phyloP scores from a whole-genome alignment of 2,329 filamentous ascomycete genomes.

The Colletotrichum sp. region DNA sequence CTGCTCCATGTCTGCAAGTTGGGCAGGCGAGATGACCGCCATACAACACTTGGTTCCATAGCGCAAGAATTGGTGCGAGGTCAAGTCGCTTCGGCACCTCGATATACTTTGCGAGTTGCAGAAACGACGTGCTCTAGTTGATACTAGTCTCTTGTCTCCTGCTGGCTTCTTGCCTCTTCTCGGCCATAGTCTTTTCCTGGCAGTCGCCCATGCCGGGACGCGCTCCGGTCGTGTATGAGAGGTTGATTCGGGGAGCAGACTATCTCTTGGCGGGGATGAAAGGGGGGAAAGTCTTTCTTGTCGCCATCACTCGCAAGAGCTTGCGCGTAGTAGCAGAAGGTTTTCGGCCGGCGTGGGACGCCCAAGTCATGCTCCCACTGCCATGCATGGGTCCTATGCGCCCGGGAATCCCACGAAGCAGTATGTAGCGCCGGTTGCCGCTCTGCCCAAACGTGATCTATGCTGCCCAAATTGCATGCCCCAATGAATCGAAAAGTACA shows the following conservation, averaged over 20 bases:
- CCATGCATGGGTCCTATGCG: constrained; percentile 4
- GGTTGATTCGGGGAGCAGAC: not conserved
- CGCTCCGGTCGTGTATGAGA: not conserved
- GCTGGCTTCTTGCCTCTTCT: not conserved
- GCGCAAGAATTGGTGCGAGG: not conserved
- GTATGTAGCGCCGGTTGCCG: not conserved
- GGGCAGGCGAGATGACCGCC: not conserved
- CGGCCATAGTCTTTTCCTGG: not conserved
- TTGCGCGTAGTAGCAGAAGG: not conserved
- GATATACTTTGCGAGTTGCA: not conserved
- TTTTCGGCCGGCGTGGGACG: not conserved
- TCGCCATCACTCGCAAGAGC: not conserved
- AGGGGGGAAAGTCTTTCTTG: not conserved
- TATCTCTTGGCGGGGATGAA: not conserved
- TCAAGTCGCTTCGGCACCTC: not conserved
- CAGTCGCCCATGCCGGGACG: not conserved
- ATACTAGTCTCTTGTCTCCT: not conserved
- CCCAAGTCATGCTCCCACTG: not conserved
- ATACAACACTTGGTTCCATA: not conserved
- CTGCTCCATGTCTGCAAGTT: not conserved
- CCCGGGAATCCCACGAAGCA: constrained; percentile 2
- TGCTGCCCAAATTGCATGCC: not conserved
- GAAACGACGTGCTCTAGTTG: not conserved
- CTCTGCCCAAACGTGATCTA: not conserved
- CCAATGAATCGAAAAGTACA: not conserved